Percentiles rank a stretch among this genome's conserved stretches.
phyloP scores from a whole-genome alignment of 2,329 filamentous ascomycete species.

The Colletotrichum sublineola region DNA sequence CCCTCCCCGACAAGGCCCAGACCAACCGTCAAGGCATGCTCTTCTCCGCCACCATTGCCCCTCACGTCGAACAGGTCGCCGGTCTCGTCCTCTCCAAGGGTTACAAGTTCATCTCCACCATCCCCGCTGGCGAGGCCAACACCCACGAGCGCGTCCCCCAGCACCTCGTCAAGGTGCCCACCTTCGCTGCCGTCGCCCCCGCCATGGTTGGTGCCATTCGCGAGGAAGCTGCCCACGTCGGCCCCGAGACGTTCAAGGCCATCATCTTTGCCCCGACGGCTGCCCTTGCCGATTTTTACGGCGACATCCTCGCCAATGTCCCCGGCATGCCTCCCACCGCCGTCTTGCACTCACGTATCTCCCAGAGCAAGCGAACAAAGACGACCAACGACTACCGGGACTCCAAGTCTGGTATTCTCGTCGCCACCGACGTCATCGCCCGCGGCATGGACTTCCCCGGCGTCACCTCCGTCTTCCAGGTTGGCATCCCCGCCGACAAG shows the following conservation, averaged over 20 bases:
- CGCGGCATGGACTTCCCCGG: conserved; percentile 80
- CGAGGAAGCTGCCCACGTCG: conserved; percentile 54
- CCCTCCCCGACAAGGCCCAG: conserved; percentile 72
- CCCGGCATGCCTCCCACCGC: conserved; percentile 58
- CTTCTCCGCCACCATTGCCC: conserved; percentile 87
- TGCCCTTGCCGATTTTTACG: conserved; percentile 64
- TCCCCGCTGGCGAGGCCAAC: conserved; percentile 79
- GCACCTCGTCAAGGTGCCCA: conserved; percentile 75
- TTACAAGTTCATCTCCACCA: conserved; percentile 87
- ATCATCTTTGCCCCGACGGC: conserved; percentile 83
- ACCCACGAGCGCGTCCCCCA: conserved; percentile 85
- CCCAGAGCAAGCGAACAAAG: conserved; percentile 62
- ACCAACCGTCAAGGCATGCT: conserved; percentile 80
- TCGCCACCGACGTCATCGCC: conserved; percentile 79
- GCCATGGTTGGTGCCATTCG: conserved; percentile 70
- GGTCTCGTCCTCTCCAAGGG: conserved; percentile 74
- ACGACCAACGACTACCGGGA: conserved; percentile 75
- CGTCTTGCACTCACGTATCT: conserved; percentile 65
- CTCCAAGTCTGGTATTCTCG: conserved; percentile 65
- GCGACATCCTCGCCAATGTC: conserved; percentile 57
- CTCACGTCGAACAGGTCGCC: conserved; percentile 83
- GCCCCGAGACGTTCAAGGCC: conserved; percentile 77
- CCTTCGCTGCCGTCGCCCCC: conserved; percentile 75
- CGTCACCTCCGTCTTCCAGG: conserved; percentile 76
- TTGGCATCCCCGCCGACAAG: conserved; percentile 69